Conservation (phyloP, 345 rosid genomes). For the Sonneratia alba region DNA sequence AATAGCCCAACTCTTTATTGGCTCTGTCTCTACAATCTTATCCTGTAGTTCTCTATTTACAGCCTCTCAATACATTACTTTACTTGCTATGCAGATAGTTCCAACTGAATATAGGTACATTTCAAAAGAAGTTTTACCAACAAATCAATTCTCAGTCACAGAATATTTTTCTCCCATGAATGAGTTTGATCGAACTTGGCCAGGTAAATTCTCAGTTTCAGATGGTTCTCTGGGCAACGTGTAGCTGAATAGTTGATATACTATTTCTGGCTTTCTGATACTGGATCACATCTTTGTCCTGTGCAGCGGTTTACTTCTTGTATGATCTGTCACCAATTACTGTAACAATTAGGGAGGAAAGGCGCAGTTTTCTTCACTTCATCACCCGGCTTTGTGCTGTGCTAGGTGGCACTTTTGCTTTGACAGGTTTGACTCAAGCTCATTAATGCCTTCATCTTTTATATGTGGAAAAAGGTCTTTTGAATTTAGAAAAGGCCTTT, state of each 20-base stretch:
- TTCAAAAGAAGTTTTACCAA: conserved; percentile 72
- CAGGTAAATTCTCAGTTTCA: conserved; percentile 47
- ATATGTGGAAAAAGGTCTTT: not conserved
- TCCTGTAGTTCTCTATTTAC: not conserved
- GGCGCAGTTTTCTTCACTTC: conserved; percentile 87
- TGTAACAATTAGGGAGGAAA: conserved; percentile 88
- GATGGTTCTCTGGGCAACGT: not conserved
- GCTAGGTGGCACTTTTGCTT: conserved; percentile 93
- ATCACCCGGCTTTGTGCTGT: conserved; percentile 98
- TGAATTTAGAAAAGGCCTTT: not conserved
- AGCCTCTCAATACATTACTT: not conserved
- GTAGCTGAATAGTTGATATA: not conserved
- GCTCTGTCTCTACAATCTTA: not conserved
- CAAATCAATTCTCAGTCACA: conserved; percentile 89
- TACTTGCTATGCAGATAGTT: conserved; percentile 56
- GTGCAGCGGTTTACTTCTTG: conserved; percentile 83
- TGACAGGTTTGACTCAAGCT: conserved; percentile 55
- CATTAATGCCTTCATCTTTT: not conserved
- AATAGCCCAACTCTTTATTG: not conserved
- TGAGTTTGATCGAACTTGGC: conserved; percentile 74
- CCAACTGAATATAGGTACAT: conserved; percentile 92
- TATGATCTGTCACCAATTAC: conserved; percentile 97
- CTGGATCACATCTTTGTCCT: not conserved
- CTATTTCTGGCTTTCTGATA: not conserved
- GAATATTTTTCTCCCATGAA: conserved; percentile 81